phyloP scores from a whole-genome alignment of 2,329 filamentous ascomycete species.

The Bertia moriformis region DNA sequence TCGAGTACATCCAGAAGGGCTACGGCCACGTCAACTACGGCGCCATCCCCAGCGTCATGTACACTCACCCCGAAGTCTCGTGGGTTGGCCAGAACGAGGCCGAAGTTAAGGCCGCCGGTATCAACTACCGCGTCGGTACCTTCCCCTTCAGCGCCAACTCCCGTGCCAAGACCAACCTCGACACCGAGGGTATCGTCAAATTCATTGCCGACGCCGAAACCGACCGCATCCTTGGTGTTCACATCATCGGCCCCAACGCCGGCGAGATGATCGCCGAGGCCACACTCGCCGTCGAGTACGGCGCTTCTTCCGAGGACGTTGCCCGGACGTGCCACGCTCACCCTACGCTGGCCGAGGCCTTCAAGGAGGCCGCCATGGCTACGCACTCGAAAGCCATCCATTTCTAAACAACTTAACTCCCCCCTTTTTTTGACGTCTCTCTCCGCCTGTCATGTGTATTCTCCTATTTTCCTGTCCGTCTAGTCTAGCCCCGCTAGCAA shows the following conservation, averaged over 20 bases:
- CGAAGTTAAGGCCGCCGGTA: constrained; percentile 76
- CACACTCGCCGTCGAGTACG: constrained; percentile 88
- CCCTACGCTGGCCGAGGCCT: constrained; percentile 88
- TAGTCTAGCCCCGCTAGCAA: constrained; percentile 18
- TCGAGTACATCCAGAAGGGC: constrained; percentile 96
- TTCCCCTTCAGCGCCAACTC: constrained; percentile 99
- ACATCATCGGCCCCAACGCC: constrained; percentile 90
- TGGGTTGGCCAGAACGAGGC: constrained; percentile 98
- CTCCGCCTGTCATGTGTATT: neutral
- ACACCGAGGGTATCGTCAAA: constrained; percentile 92
- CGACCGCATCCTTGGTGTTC: constrained; percentile 83
- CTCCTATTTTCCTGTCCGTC: constrained; percentile 9
- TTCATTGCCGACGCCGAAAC: constrained; percentile 94
- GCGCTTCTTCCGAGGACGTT: constrained; percentile 87
- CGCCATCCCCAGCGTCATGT: constrained; percentile 97
- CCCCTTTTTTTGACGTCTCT: neutral
- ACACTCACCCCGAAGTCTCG: constrained; percentile 94
- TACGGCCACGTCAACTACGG: constrained; percentile 98
- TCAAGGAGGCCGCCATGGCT: constrained; percentile 99
- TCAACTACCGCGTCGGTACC: constrained; percentile 82
- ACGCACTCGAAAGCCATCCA: constrained; percentile 93
- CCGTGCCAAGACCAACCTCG: constrained; percentile 94
- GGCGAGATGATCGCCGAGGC: constrained; percentile 99
- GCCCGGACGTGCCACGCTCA: constrained; percentile 92
- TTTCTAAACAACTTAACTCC: constrained; percentile 41